Percentiles rank a stretch among this genome's conserved stretches.
Evolutionary conservation across 768 basidiomycete genomes (phyloP).

Genomic region (Sarcodon aspratus): DNA sequence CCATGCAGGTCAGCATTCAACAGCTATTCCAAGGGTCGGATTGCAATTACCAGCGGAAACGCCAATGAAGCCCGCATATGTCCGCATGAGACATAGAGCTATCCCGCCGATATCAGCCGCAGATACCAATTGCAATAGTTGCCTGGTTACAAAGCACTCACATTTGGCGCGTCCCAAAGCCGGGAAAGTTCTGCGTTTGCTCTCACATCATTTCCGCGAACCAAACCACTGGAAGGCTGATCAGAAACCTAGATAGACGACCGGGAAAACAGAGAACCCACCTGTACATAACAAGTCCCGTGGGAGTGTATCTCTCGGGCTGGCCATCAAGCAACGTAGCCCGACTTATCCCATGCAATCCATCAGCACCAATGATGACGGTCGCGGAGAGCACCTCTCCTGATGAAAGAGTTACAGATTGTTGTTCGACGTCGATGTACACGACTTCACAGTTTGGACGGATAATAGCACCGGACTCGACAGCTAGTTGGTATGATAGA

Average conservation of each 20-base stretch:
- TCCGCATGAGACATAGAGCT: no score
- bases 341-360: slow-evolving; percentile 8
- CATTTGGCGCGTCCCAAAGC: slow-evolving; percentile 1
- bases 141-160: not conserved
- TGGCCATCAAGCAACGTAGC: slow-evolving; percentile 8
- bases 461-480: slow-evolving; percentile 8
- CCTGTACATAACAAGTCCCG: slow-evolving; percentile 16
- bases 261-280: slow-evolving; percentile 6
- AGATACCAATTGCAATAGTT: no score
- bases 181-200: slow-evolving; percentile 2
- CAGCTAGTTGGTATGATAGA: slow-evolving; percentile 14
- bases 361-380: slow-evolving; percentile 18
- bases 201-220: slow-evolving; percentile 1
- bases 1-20: no score
- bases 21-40: no score
- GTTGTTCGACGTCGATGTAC: slow-evolving; percentile 5
- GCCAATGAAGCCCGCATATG: no score
- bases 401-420: slow-evolving; percentile 11
- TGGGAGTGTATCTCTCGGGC: slow-evolving; percentile 3
- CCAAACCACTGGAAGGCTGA: not conserved
- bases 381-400: slow-evolving; percentile 17
- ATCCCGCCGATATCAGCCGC: no score
- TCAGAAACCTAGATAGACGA: not conserved
- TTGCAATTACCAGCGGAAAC: no score
- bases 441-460: slow-evolving; percentile 8